Conservation (phyloP, 2,329 filamentous ascomycete species). For the Ophiostoma novo-ulmi region DNA sequence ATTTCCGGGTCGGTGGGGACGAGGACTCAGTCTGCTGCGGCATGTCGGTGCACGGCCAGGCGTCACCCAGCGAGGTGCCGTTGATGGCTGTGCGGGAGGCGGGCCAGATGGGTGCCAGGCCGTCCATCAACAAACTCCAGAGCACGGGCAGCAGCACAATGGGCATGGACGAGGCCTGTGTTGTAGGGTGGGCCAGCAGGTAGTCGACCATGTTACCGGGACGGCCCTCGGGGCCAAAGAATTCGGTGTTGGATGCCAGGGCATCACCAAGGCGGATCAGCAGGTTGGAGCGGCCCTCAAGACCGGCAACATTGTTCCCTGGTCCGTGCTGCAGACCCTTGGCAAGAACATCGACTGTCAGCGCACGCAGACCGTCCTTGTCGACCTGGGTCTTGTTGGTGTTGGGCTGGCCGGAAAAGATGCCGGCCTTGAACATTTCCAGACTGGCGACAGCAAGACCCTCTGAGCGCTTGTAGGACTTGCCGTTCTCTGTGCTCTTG, state of each 20-base stretch:
- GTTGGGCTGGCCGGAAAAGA: slow-evolving; percentile 75
- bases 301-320: slow-evolving; percentile 73
- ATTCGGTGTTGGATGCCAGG: slow-evolving; percentile 67
- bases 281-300: slow-evolving; percentile 78
- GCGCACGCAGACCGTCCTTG: slow-evolving; percentile 66
- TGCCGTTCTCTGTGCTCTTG: slow-evolving; percentile 83
- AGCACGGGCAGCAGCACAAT: slow-evolving; percentile 82
- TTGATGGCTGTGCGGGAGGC: slow-evolving; percentile 79
- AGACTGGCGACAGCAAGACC: slow-evolving; percentile 70
- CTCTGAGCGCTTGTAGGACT: slow-evolving; percentile 77
- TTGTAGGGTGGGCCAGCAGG: slow-evolving; percentile 84
- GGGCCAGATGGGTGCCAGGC: slow-evolving; percentile 84
- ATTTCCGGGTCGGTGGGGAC: slow-evolving; percentile 25
- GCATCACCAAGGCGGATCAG: slow-evolving; percentile 71
- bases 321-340: slow-evolving; percentile 80
- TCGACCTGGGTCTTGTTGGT: slow-evolving; percentile 83
- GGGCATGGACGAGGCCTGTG: slow-evolving; percentile 80
- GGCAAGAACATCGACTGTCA: slow-evolving; percentile 70
- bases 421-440: slow-evolving; percentile 90
- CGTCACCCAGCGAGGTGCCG: slow-evolving; percentile 81
- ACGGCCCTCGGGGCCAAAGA: slow-evolving; percentile 77
- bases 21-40: slow-evolving; percentile 43
- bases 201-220: slow-evolving; percentile 96
- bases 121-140: slow-evolving; percentile 86
- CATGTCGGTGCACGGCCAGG: slow-evolving; percentile 85